phyloP scores from a whole-genome alignment of 1,284 basidiomycete genomes.

The Fomes fomentarius region DNA sequence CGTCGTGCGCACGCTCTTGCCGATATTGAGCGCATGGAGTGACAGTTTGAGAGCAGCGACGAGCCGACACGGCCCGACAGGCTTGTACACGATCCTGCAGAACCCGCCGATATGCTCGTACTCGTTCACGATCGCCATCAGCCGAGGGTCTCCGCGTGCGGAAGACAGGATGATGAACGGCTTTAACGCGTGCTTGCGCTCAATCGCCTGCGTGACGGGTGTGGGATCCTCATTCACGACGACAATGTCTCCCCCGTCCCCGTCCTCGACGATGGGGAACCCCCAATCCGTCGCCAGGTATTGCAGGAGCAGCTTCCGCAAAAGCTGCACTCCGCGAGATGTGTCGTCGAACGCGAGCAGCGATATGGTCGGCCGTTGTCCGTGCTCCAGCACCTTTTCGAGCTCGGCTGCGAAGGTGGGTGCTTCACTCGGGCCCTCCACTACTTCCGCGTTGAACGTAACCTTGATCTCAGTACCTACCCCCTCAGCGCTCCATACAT shows the following conservation, averaged over 20 bases:
- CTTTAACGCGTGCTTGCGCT: slow-evolving; percentile 56
- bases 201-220: slow-evolving; percentile 60
- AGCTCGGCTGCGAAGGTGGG: slow-evolving; percentile 42
- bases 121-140: slow-evolving; percentile 66
- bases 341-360: slow-evolving; percentile 75
- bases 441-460: slow-evolving; percentile 77
- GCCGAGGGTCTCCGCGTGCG: slow-evolving; percentile 64
- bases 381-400: slow-evolving; percentile 49
- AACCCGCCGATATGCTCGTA: slow-evolving; percentile 87
- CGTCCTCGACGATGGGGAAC: slow-evolving; percentile 55
- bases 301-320: slow-evolving; percentile 61
- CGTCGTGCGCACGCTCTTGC: slow-evolving; percentile 26
- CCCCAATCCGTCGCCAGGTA: slow-evolving; percentile 84
- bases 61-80: slow-evolving; percentile 82
- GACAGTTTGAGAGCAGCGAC: slow-evolving; percentile 73
- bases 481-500: slow-evolving; percentile 87
- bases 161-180: slow-evolving; percentile 80
- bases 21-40: slow-evolving; percentile 64
- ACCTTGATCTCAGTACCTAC: slow-evolving; percentile 94
- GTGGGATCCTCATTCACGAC: slow-evolving; percentile 83
- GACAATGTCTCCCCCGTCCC: slow-evolving; percentile 71
- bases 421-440: slow-evolving; percentile 46
- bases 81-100: slow-evolving; percentile 87
- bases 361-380: slow-evolving; percentile 58
- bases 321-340: slow-evolving; percentile 72